These are phyloP conservation scores for Candida multigemmis DNA, from an alignment of 805 yeast species.

Conservation along the genomic window DNA sequence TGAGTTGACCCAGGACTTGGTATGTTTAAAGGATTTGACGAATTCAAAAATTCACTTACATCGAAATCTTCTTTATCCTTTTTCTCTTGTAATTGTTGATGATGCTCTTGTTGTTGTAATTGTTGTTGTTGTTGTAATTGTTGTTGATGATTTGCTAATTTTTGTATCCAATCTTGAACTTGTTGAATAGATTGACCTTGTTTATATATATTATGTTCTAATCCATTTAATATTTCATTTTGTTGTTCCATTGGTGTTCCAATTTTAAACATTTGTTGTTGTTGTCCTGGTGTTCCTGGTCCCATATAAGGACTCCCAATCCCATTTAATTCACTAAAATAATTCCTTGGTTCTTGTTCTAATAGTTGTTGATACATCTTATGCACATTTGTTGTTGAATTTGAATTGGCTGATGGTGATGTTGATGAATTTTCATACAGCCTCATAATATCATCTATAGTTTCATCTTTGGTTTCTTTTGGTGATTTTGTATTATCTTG, in stretches of 20 bases:
- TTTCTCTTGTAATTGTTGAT: slow-evolving; percentile 8
- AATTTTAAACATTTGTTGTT: slow-evolving; percentile 1
- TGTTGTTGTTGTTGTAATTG: slow-evolving; percentile 8
- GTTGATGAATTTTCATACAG: too few relatives aligned
- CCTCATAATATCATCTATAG: too few relatives aligned
- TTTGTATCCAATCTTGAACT: slow-evolving; percentile 48
- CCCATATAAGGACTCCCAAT: neutral
- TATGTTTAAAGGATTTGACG: too few relatives aligned
- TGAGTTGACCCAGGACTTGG: slow-evolving; percentile 1
- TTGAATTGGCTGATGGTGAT: too few relatives aligned
- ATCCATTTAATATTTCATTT: slow-evolving; percentile 19
- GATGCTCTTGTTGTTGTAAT: slow-evolving; percentile 7
- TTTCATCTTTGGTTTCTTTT: neutral
- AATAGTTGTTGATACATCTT: slow-evolving; percentile 22
- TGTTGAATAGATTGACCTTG: slow-evolving; percentile 47
- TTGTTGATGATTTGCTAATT: slow-evolving; percentile 16
- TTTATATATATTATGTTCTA: slow-evolving; percentile 37
- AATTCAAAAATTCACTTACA: slow-evolving; percentile 20
- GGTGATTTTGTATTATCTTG: slow-evolving; percentile 2
- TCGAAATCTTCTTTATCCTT: slow-evolving; percentile 25
- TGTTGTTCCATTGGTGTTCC: neutral
- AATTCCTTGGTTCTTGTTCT: slow-evolving; percentile 23
- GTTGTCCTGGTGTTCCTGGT: too few relatives aligned
- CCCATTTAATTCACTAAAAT: slow-evolving; percentile 20
- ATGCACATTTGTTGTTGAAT: slow-evolving; percentile 15